phyloP scores from a whole-genome alignment of 2,329 filamentous ascomycete species.

The Cercospora brassicicola region DNA sequence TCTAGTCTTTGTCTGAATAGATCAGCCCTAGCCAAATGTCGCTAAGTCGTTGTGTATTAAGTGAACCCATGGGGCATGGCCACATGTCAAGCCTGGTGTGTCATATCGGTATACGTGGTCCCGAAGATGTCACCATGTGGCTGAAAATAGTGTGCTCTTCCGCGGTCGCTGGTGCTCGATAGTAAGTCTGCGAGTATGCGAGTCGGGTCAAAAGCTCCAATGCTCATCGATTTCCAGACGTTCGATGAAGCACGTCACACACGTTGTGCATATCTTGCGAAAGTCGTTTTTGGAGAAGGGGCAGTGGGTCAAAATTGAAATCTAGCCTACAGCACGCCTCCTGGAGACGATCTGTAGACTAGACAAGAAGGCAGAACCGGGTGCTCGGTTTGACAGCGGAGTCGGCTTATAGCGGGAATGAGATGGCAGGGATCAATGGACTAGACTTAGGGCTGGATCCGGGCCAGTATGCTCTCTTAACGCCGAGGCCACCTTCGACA shows the following conservation, averaged over 20 bases:
- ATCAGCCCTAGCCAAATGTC: not conserved
- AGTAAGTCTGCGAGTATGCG: not conserved
- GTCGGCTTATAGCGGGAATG: not conserved
- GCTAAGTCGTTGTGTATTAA: not conserved
- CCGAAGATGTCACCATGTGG: constrained; percentile 3
- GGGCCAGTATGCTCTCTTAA: not conserved
- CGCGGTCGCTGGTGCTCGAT: not conserved
- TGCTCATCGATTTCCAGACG: not conserved
- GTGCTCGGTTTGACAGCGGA: not conserved
- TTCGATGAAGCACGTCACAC: not conserved
- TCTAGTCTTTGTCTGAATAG: not conserved
- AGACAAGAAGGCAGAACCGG: not conserved
- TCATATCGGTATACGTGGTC: not conserved
- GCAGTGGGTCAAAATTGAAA: not conserved
- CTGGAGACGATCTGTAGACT: not conserved
- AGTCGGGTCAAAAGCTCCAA: not conserved
- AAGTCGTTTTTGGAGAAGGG: not conserved
- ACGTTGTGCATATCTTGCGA: not conserved
- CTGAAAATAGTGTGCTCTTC: not conserved
- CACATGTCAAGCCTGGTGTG: not conserved
- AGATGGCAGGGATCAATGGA: not conserved
- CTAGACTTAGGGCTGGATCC: not conserved
- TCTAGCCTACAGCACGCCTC: not conserved
- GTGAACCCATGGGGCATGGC: not conserved
- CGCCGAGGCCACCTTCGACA: not conserved